A percentile compares a stretch with the other conserved stretches of the same genome.
Conservation (phyloP, 2,329 filamentous ascomycete species). For the Microdochium bolleyi region DNA sequence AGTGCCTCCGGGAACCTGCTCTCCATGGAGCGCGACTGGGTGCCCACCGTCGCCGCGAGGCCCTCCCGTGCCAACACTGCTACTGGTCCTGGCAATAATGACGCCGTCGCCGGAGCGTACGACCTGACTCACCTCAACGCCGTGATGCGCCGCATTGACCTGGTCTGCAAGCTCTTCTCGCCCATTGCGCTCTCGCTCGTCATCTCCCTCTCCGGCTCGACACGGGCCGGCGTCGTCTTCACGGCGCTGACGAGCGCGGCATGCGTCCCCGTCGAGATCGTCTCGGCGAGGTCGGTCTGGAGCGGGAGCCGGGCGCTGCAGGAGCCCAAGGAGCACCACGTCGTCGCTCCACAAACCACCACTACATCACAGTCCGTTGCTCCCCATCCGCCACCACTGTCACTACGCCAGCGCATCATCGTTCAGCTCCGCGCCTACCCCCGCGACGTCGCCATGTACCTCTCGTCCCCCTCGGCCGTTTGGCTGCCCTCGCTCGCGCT, state of each 20-base stretch:
- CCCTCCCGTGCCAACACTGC: background rate
- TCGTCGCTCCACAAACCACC: slow-evolving; percentile 16
- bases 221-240: slow-evolving; percentile 33
- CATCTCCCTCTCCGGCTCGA: slow-evolving; percentile 31
- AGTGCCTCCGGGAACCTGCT: slow-evolving; percentile 32
- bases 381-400: slow-evolving; percentile 23
- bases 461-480: slow-evolving; percentile 18
- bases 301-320: slow-evolving; percentile 19
- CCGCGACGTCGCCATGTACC: slow-evolving; percentile 25
- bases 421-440: slow-evolving; percentile 12
- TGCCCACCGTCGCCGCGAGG: slow-evolving; percentile 23
- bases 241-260: slow-evolving; percentile 34
- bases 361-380: slow-evolving; percentile 25
- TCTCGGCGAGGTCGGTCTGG: slow-evolving; percentile 31
- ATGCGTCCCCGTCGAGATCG: slow-evolving; percentile 28
- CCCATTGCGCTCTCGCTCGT: slow-evolving; percentile 42
- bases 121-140: slow-evolving; percentile 38
- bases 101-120: too few species aligned
- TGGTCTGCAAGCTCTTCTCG: slow-evolving; percentile 46
- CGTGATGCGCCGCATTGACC: slow-evolving; percentile 47
- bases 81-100: too few species aligned
- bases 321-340: slow-evolving; percentile 20
- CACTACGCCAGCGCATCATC: slow-evolving; percentile 40
- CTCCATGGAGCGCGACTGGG: slow-evolving; percentile 39
- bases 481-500: slow-evolving; percentile 39